Conservation (phyloP, 2,329 filamentous ascomycete species). For the Diaporthe ilicicola region DNA sequence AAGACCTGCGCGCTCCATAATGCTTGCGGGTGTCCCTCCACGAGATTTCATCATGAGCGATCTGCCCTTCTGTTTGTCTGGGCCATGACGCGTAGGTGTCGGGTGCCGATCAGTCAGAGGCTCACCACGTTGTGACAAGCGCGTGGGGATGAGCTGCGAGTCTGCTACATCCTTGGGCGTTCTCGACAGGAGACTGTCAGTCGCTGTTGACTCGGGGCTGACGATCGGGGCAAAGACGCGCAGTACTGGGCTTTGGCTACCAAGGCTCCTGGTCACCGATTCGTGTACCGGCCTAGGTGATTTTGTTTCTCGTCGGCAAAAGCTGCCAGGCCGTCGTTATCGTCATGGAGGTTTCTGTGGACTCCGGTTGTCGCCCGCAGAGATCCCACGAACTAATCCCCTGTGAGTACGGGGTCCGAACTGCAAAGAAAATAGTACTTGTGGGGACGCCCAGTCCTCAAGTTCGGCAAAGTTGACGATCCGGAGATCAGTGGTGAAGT, state of each 20-base stretch:
- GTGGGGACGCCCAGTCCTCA: slow-evolving; percentile 11
- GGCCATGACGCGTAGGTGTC: background rate
- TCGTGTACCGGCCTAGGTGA: background rate
- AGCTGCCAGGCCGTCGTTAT: background rate
- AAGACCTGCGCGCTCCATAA: background rate
- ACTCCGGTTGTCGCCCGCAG: slow-evolving; percentile 7
- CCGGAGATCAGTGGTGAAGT: slow-evolving; percentile 4
- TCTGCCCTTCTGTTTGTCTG: background rate
- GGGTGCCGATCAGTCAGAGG: background rate
- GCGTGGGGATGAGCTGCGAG: slow-evolving; percentile 9
- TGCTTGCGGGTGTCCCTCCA: background rate
- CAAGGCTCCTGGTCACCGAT: background rate
- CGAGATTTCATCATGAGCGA: background rate
- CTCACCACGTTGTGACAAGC: background rate
- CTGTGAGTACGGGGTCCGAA: background rate
- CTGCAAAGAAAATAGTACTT: background rate
- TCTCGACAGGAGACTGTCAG: background rate
- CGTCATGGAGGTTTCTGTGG: background rate
- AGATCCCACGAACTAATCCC: background rate
- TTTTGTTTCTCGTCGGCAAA: background rate
- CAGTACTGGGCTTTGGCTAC: background rate
- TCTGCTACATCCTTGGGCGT: slow-evolving; percentile 4
- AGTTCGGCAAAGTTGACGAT: slow-evolving; percentile 3
- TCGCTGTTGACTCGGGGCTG: background rate
- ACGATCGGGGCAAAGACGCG: background rate